Evolutionary conservation across 2,329 filamentous ascomycete species (phyloP).

Genomic region (Huntiella decipiens): DNA sequence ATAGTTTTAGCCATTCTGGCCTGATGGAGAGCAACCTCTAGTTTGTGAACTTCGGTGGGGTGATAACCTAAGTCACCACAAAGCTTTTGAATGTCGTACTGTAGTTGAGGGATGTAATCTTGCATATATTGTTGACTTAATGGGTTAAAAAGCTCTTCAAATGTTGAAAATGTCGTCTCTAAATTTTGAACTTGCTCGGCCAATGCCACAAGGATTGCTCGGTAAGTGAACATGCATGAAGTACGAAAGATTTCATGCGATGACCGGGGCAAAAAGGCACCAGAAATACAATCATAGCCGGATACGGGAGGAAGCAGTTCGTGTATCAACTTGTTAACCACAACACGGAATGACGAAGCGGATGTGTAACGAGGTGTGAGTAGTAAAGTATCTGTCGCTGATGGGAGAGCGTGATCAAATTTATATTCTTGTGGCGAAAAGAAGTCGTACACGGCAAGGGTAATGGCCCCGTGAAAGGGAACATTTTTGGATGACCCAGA

Average conservation of each 20-base stretch:
- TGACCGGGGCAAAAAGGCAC: background rate
- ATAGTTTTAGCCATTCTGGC: background rate
- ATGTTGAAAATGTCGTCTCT: slow-evolving; percentile 2
- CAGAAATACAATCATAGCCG: slow-evolving; percentile 1
- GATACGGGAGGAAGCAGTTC: slow-evolving; percentile 1
- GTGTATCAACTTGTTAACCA: slow-evolving; percentile 4
- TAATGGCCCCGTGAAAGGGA: slow-evolving; percentile 1
- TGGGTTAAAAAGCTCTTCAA: slow-evolving; percentile 6
- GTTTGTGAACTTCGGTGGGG: background rate
- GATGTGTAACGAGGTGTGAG: slow-evolving; percentile 1
- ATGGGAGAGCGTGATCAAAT: background rate
- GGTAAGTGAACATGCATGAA: background rate
- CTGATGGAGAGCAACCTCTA: background rate
- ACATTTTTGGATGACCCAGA: background rate
- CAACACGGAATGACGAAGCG: slow-evolving; percentile 5
- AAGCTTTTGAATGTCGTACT: too few relatives aligned
- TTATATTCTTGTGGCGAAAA: background rate
- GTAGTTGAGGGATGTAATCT: too few relatives aligned
- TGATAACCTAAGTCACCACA: too few relatives aligned
- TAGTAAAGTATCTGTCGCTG: slow-evolving; percentile 1
- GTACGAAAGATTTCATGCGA: slow-evolving; percentile 6
- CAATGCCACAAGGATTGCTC: slow-evolving; percentile 3
- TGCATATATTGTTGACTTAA: too few relatives aligned
- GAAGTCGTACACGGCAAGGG: background rate
- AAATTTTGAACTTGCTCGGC: background rate